These are phyloP conservation scores for Neurospora sp. DNA, from an alignment of 495 filamentous ascomycete species.

Conservation along the genomic window DNA sequence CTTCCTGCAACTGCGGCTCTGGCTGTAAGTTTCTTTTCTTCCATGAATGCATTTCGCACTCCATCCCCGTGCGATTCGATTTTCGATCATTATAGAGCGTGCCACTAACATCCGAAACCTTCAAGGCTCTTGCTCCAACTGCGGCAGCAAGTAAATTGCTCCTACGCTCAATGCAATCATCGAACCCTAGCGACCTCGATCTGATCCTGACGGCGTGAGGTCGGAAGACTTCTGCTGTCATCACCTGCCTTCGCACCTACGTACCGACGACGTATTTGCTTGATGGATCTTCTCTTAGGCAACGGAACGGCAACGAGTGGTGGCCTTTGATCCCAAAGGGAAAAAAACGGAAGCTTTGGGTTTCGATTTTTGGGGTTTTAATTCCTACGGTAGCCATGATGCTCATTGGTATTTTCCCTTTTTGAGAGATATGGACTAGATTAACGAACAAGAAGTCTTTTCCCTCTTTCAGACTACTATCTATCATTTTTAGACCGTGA, in stretches of 20 bases:
- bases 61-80: neutral
- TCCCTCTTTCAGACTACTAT: neutral
- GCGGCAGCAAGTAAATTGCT: conserved; percentile 22
- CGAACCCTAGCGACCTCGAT: neutral
- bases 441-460: neutral
- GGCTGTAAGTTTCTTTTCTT: conserved; percentile 25
- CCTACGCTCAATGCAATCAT: neutral
- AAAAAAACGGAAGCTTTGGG: neutral
- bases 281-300: neutral
- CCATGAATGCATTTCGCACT: neutral
- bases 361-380: neutral
- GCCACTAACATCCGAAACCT: neutral
- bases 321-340: neutral
- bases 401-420: neutral
- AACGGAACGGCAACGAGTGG: neutral
- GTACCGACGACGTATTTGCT: neutral
- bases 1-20: conserved; percentile 30
- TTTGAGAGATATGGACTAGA: neutral
- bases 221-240: neutral
- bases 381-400: neutral
- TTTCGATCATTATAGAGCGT: neutral
- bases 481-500: neutral
- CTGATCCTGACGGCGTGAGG: neutral
- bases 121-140: conserved; percentile 32
- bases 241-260: neutral